Conservation (phyloP, 345 rosid species). For the Dovyalis caffra region DNA sequence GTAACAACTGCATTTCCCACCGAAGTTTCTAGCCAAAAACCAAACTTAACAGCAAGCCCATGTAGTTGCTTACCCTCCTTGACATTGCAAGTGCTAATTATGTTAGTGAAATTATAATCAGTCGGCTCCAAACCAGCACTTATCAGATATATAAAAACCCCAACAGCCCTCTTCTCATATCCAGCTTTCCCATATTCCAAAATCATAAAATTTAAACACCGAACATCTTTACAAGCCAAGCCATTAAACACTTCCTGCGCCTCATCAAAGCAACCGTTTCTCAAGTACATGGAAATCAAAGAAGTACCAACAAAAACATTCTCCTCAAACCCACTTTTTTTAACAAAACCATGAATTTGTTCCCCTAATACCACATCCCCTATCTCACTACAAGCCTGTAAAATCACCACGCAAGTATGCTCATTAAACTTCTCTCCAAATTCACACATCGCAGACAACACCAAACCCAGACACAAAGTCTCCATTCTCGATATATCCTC, state of each 20-base stretch:
- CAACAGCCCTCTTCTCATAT: slow-evolving; percentile 20
- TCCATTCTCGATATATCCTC: slow-evolving; percentile 29
- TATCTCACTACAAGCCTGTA: slow-evolving; percentile 26
- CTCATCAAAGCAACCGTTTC: slow-evolving; percentile 19
- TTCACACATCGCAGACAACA: slow-evolving; percentile 16
- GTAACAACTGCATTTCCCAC: slow-evolving; percentile 37
- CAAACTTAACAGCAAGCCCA: slow-evolving; percentile 30
- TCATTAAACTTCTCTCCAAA: slow-evolving; percentile 31
- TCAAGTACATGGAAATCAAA: slow-evolving; percentile 31
- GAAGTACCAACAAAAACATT: slow-evolving; percentile 38
- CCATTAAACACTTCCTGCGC: slow-evolving; percentile 25
- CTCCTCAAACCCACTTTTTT: slow-evolving; percentile 33
- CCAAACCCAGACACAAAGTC: slow-evolving; percentile 19
- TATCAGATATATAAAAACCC: slow-evolving; percentile 19
- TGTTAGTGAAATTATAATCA: slow-evolving; percentile 36
- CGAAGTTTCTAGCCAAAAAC: slow-evolving; percentile 24
- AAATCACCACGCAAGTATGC: slow-evolving; percentile 37
- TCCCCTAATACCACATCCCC: slow-evolving; percentile 29
- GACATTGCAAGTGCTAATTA: slow-evolving; percentile 26
- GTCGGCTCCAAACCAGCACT: slow-evolving; percentile 26
- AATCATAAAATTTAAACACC: slow-evolving; percentile 38
- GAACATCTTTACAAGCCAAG: slow-evolving; percentile 27
- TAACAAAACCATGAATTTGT: slow-evolving; percentile 30
- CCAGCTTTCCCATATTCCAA: slow-evolving; percentile 33
- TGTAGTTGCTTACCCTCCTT: slow-evolving; percentile 38